These are phyloP conservation scores for Termitomyces sp. DNA, from an alignment of 768 basidiomycete species.

Conservation along the genomic window DNA sequence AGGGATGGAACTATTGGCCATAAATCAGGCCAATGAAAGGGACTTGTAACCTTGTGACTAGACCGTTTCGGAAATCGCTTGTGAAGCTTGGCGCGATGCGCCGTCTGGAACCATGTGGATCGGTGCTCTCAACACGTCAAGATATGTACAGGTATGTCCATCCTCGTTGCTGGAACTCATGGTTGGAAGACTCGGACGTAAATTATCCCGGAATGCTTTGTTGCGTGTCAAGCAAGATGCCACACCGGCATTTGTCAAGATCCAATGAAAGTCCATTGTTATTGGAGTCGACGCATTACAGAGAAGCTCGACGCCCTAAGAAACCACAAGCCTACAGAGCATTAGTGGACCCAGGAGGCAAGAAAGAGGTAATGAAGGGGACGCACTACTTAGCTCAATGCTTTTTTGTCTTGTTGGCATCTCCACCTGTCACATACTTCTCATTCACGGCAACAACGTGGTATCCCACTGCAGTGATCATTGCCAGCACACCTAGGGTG, in stretches of 20 bases:
- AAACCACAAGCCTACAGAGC: neutral
- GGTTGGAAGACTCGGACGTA: neutral
- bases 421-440: slow-evolving; percentile 25
- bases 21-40: neutral
- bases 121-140: neutral
- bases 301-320: neutral
- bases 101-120: neutral
- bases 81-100: neutral
- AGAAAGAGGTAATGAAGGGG: neutral
- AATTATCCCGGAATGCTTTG: neutral
- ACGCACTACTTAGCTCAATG: slow-evolving; percentile 2
- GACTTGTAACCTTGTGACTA: neutral
- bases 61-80: neutral
- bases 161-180: neutral
- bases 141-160: neutral
- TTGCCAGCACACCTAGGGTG: slow-evolving; percentile 75
- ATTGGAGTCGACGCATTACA: neutral
- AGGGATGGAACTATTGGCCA: neutral
- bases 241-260: neutral
- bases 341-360: neutral
- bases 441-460: slow-evolving; percentile 89
- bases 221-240: neutral
- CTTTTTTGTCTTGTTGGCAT: slow-evolving; percentile 17
- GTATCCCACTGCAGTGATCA: slow-evolving; percentile 84
- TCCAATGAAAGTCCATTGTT: no score